A percentile compares a stretch with the other conserved stretches of the same genome.
Evolutionary conservation across 208 protist genomes (phyloP).

Genomic region (Strigomonas galati): DNA sequence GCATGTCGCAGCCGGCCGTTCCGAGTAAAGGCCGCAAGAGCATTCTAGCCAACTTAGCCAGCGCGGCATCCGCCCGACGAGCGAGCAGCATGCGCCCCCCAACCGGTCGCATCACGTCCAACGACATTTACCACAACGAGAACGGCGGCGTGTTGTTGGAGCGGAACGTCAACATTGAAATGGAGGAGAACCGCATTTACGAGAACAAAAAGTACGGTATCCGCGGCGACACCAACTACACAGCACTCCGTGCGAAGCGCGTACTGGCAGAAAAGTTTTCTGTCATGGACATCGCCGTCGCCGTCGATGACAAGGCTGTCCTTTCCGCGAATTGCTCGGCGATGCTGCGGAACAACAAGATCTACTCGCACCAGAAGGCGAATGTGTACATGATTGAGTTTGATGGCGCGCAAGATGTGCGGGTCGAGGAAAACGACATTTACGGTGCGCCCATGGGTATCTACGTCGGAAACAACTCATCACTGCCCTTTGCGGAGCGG

Average conservation of each 20-base stretch:
- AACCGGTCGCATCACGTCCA: constrained; percentile 33
- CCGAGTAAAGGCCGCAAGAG: constrained; percentile 19
- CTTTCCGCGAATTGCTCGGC: background rate
- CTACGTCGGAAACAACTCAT: constrained; percentile 50
- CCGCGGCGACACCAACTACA: constrained; percentile 50
- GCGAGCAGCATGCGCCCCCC: constrained; percentile 18
- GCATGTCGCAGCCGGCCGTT: constrained; percentile 9
- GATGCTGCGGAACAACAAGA: constrained; percentile 40
- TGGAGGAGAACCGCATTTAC: constrained; percentile 74
- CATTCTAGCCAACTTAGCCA: constrained; percentile 22
- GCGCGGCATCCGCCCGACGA: constrained; percentile 20
- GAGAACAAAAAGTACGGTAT: constrained; percentile 70
- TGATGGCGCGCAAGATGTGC: constrained; percentile 21
- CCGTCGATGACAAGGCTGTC: background rate
- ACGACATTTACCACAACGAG: constrained; percentile 57
- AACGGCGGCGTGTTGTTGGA: constrained; percentile 76
- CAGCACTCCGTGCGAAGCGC: constrained; percentile 24
- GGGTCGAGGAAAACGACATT: constrained; percentile 51
- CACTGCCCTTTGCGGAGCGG: constrained; percentile 25
- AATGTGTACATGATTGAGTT: constrained; percentile 62
- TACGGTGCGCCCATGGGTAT: constrained; percentile 63
- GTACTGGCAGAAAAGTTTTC: constrained; percentile 20
- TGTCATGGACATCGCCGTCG: background rate
- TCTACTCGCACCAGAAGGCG: constrained; percentile 49
- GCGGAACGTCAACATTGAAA: constrained; percentile 23